Conservation (phyloP, 495 filamentous ascomycete genomes). For the Cenococcum geophilum region DNA sequence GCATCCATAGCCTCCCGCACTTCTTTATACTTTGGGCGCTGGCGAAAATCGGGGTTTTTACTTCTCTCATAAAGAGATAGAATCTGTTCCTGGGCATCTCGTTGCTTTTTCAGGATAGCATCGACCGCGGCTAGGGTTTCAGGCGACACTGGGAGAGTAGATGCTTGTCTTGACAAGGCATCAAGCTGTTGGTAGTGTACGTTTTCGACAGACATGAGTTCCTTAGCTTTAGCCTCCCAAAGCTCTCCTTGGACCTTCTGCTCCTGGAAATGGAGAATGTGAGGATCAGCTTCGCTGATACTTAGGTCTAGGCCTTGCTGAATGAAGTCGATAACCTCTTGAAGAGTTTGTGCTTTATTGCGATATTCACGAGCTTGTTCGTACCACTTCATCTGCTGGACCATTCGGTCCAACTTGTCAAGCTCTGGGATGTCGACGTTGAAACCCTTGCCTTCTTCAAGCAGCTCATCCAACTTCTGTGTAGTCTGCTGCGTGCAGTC, state of each 20-base stretch:
- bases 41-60: slow-evolving; percentile 62
- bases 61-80: slow-evolving; percentile 70
- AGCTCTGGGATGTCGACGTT: slow-evolving; percentile 95
- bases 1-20: slow-evolving; percentile 84
- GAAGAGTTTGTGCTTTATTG: slow-evolving; percentile 56
- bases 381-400: slow-evolving; percentile 85
- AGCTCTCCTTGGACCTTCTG: slow-evolving; percentile 68
- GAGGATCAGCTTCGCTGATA: slow-evolving; percentile 70
- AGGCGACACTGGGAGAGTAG: slow-evolving; percentile 69
- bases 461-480: slow-evolving; percentile 77
- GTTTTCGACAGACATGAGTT: slow-evolving; percentile 81
- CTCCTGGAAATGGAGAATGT: slow-evolving; percentile 66
- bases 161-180: slow-evolving; percentile 72
- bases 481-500: slow-evolving; percentile 54
- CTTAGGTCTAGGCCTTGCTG: slow-evolving; percentile 66
- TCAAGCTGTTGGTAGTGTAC: slow-evolving; percentile 94
- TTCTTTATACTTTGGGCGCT: slow-evolving; percentile 85
- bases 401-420: slow-evolving; percentile 69
- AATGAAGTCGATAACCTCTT: slow-evolving; percentile 73
- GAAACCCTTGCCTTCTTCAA: slow-evolving; percentile 80
- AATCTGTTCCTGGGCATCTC: slow-evolving; percentile 87
- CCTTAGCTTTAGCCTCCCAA: slow-evolving; percentile 92
- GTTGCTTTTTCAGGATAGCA: slow-evolving; percentile 89
- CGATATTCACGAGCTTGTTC: slow-evolving; percentile 50
- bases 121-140: slow-evolving; percentile 81